Evolutionary conservation across 371 early-diverging fungal species (phyloP).

Genomic region (Lichtheimia ornata): DNA sequence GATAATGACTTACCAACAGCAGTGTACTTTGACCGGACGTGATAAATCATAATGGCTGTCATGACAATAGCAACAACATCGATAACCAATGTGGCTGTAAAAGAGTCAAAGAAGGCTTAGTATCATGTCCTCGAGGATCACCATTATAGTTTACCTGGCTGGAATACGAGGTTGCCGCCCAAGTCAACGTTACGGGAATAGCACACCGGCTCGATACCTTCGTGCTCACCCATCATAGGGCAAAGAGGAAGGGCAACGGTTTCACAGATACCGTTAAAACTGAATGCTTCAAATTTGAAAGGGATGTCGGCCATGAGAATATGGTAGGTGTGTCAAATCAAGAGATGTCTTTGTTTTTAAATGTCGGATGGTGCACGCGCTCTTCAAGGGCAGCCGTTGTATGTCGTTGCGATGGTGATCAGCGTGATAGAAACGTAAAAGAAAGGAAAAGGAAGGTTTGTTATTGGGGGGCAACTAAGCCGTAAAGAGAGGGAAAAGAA

Average conservation of each 20-base stretch:
- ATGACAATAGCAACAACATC: conserved; percentile 91
- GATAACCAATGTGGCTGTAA: conserved; percentile 78
- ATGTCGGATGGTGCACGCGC: no score
- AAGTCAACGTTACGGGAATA: conserved; percentile 92
- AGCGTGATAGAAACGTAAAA: neutral
- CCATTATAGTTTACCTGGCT: conserved; percentile 69
- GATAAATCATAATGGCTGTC: conserved; percentile 96
- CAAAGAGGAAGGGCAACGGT: conserved; percentile 85
- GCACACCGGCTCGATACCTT: conserved; percentile 87
- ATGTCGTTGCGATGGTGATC: neutral
- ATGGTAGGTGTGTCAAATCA: neutral
- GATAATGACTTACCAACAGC: conserved; percentile 80
- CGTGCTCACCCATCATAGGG: conserved; percentile 76
- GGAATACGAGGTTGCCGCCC: conserved; percentile 80
- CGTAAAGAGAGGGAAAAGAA: conserved; percentile 4
- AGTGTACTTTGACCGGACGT: conserved; percentile 95
- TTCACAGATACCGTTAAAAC: conserved; percentile 84
- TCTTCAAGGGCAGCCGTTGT: no score
- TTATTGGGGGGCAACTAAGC: conserved; percentile 1
- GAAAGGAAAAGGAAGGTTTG: neutral
- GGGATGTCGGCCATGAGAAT: conserved; percentile 38
- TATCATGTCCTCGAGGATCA: neutral
- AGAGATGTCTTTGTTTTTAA: neutral
- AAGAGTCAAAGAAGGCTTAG: neutral
- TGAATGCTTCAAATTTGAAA: conserved; percentile 74